phyloP scores from a whole-genome alignment of 176 grass and related monocot genomes.

The Cocos nucifera region DNA sequence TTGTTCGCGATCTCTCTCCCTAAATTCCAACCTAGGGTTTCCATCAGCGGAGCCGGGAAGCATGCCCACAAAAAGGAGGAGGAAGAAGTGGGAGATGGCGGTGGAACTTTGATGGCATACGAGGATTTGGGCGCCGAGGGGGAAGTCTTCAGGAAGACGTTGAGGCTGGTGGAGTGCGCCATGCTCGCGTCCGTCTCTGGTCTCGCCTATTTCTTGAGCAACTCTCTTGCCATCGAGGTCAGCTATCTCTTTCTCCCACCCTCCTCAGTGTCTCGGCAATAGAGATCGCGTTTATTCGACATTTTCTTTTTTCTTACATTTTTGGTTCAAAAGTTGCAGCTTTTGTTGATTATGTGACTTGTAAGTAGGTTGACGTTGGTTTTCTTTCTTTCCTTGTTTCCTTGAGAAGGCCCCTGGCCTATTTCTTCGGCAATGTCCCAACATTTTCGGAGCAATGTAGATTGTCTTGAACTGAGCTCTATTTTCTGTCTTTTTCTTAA shows the following conservation, averaged over 20 bases:
- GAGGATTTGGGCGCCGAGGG: conserved; percentile 22
- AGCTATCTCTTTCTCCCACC: neutral
- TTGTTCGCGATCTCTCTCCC: neutral
- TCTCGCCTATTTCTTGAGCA: conserved; percentile 87
- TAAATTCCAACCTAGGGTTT: conserved; percentile 5
- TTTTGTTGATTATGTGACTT: neutral
- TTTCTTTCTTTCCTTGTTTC: too few relatives aligned
- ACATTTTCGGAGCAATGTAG: too few relatives aligned
- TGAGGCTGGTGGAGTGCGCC: conserved; percentile 78
- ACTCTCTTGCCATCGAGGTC: conserved; percentile 79
- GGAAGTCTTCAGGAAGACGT: conserved; percentile 44
- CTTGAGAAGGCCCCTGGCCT: too few relatives aligned
- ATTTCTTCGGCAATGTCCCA: too few relatives aligned
- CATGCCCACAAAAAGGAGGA: neutral
- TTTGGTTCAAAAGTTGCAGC: neutral
- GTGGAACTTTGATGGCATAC: neutral
- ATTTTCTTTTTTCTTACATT: neutral
- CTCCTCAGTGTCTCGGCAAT: too few relatives aligned
- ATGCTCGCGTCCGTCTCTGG: conserved; percentile 82
- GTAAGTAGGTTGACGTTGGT: too few relatives aligned
- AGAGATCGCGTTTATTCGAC: too few relatives aligned
- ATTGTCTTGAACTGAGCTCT: too few relatives aligned
- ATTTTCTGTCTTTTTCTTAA: too few relatives aligned
- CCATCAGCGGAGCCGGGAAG: conserved; percentile 1
- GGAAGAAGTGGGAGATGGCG: neutral